phyloP scores from a whole-genome alignment of 768 basidiomycete genomes.

The Lactarius deliciosus region DNA sequence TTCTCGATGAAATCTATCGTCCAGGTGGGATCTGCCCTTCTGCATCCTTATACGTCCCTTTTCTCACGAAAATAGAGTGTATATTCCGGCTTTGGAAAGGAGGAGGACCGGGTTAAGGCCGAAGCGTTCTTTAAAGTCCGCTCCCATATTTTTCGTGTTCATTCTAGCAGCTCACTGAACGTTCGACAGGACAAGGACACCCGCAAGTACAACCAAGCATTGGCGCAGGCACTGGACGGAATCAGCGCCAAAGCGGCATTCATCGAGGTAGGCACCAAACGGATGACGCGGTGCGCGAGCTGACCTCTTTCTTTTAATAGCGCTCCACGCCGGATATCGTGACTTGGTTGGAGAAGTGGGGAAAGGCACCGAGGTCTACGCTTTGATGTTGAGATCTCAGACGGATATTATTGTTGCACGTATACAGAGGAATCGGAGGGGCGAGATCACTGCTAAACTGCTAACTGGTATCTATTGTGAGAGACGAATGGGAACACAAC shows the following conservation, averaged over 20 bases:
- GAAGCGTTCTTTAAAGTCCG: conserved; percentile 29
- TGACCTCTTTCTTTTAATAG: conserved; percentile 5
- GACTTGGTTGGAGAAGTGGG: conserved; percentile 27
- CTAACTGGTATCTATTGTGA: neutral
- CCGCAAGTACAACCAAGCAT: conserved; percentile 24
- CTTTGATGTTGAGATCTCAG: conserved; percentile 1
- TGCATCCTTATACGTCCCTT: neutral
- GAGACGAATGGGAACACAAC: neutral
- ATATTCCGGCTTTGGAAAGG: conserved; percentile 14
- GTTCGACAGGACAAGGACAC: conserved; percentile 24
- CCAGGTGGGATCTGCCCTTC: conserved; percentile 4
- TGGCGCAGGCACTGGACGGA: conserved; percentile 27
- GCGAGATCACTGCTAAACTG: neutral
- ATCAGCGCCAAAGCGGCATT: conserved; percentile 23
- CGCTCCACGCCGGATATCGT: conserved; percentile 27
- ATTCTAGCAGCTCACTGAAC: neutral
- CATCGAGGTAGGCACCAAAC: conserved; percentile 24
- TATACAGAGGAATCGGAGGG: neutral
- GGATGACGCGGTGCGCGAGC: neutral
- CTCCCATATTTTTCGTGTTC: no score
- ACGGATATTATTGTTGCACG: neutral
- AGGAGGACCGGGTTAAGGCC: conserved; percentile 20
- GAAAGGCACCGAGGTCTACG: neutral
- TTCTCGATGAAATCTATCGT: conserved; percentile 21
- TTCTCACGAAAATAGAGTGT: conserved; percentile 4